A percentile compares a stretch with the other conserved stretches of the same genome.
phyloP scores from a whole-genome alignment of 179 eudicot genomes.

The Gypsophila paniculata region DNA sequence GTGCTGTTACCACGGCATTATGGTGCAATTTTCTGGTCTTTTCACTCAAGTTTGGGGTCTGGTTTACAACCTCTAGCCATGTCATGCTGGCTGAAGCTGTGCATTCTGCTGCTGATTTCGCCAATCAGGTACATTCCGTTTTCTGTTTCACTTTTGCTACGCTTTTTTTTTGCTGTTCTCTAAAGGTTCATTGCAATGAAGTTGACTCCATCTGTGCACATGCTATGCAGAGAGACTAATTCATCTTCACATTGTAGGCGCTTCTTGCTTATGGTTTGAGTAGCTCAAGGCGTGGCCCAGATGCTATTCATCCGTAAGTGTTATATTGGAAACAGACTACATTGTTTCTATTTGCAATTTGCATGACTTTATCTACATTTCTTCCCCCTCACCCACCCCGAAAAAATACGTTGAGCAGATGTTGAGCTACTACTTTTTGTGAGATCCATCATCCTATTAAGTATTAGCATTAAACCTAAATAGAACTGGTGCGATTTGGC shows the following conservation, averaged over 20 bases:
- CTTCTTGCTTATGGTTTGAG: conserved; percentile 98
- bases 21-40: conserved; percentile 97
- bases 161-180: background rate
- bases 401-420: background rate
- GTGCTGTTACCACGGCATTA: conserved; percentile 92
- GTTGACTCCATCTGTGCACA: conserved; percentile 16
- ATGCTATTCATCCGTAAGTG: conserved; percentile 97
- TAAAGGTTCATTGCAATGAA: background rate
- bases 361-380: background rate
- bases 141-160: conserved; percentile 12
- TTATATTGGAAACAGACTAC: conserved; percentile 2
- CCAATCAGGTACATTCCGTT: conserved; percentile 72
- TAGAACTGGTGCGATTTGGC: too few species aligned
- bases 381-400: background rate
- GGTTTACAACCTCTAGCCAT: conserved; percentile 86
- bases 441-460: too few species aligned
- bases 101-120: conserved; percentile 92
- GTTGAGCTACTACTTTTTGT: background rate
- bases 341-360: background rate
- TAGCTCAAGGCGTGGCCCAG: conserved; percentile 97
- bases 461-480: too few species aligned
- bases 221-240: conserved; percentile 39
- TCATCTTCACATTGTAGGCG: conserved; percentile 55
- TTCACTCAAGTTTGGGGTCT: conserved; percentile 95
- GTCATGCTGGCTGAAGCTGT: conserved; percentile 92